Evolutionary conservation across 257 asterid species (phyloP), one percentile per base, ranked within the genome.

Genomic region (Scutellaria galericulata): DNA sequence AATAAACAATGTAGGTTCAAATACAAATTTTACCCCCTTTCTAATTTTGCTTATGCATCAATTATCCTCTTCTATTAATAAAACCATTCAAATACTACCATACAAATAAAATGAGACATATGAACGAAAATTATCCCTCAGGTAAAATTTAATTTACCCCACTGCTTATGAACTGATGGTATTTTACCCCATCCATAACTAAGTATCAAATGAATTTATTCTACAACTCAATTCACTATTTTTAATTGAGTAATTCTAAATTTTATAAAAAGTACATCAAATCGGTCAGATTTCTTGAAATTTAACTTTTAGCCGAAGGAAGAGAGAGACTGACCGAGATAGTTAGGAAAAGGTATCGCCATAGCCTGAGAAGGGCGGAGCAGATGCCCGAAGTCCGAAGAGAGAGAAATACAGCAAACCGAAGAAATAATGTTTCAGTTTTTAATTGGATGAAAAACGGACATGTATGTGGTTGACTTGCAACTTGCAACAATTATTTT

Each of bases 281-380:
- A 47, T 51, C 15, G 27, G 57, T 51, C 57, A 6, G 57, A 51
- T 11, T 51, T 51, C 57, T 54, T 12, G 37, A 54, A 18, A 54
- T 15, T 5, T 15, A 53, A 53, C 35, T 53, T 48, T 14, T 1
- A 46, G 71, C 8, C n/a, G 57, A 47, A 47, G 44, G 51, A 15
- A 6, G 44, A 12, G 58, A 65, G 67, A 57, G 56, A 70, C 59
- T 37, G 46, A 57, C 50, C 37, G 50, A 66, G 50, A 60, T 70
- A 70, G 39, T 59, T 58, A 12, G 75, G 66, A 45, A 56, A 70
- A 7, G 57, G 46, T 24, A 70, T 48, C 66, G 58, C 68, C 75
- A 70, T 70, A n/a, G 71, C 48, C 71, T 3, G 12, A 27, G 20
- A 44, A 35, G 0, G 64, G 27, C 65, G 64, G 63, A 12, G 63